Conservation (phyloP, 2,329 filamentous ascomycete species). For the Claviceps fusiformis region DNA sequence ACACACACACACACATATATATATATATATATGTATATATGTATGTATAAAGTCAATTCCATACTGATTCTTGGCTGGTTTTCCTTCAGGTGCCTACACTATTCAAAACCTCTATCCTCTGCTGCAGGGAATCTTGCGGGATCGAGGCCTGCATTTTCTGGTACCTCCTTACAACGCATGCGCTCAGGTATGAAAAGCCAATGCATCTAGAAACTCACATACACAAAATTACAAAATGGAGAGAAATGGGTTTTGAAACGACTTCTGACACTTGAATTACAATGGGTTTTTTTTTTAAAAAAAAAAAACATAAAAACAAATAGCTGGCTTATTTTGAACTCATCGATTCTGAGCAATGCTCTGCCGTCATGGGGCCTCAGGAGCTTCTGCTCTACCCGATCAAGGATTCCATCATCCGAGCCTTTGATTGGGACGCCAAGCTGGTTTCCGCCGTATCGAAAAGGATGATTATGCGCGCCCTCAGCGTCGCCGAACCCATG, state of each 20-base stretch:
- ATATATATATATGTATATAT: too few species aligned
- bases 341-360: conserved; percentile 51
- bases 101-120: conserved; percentile 62
- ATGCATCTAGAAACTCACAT: background rate
- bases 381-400: conserved; percentile 80
- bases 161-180: conserved; percentile 81
- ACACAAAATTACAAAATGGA: background rate
- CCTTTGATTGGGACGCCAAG: conserved; percentile 54
- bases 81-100: conserved; percentile 51
- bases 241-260: background rate
- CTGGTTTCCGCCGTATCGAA: conserved; percentile 51
- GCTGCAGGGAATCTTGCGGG: conserved; percentile 59
- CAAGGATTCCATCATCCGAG: conserved; percentile 55
- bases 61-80: background rate
- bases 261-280: background rate
- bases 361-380: conserved; percentile 70
- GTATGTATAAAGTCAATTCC: background rate
- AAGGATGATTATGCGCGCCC: conserved; percentile 53
- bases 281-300: background rate
- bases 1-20: too few species aligned
- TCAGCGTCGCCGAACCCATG: conserved; percentile 54
- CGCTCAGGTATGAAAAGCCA: conserved; percentile 51
- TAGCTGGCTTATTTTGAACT: conserved; percentile 65
- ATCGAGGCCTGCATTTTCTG: conserved; percentile 58
- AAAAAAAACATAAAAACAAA: too few species aligned